Evolutionary conservation across 2,329 filamentous ascomycete species (phyloP).

Genomic region (Fusarium sp.): DNA sequence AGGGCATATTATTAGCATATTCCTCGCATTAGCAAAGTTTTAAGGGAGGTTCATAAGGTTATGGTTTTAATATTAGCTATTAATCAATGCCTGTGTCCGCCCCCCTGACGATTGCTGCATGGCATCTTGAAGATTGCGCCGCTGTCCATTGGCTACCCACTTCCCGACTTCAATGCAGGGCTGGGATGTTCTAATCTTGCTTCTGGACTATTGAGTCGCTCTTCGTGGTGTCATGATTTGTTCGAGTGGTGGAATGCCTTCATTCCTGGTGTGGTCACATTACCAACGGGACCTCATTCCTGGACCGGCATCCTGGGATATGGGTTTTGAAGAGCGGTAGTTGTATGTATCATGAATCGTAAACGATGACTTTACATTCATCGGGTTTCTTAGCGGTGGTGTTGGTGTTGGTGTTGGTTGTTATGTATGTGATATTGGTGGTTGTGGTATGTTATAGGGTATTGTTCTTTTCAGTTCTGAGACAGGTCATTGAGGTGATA

Average conservation of each 20-base stretch:
- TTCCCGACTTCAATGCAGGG: background rate
- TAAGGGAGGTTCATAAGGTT: conserved; percentile 21
- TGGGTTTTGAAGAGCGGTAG: conserved; percentile 9
- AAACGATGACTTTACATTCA: background rate
- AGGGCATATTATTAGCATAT: conserved; percentile 30
- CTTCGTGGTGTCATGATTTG: conserved; percentile 17
- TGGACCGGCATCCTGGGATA: conserved; percentile 25
- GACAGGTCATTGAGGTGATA: background rate
- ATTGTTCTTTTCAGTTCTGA: conserved; percentile 7
- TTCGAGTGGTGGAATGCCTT: background rate
- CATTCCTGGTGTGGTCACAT: conserved; percentile 37
- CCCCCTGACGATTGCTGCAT: conserved; percentile 36
- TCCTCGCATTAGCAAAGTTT: background rate
- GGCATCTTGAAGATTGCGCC: conserved; percentile 10
- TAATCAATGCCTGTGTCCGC: conserved; percentile 11
- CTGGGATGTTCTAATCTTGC: conserved; percentile 6
- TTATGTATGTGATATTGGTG: background rate
- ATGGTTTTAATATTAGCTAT: conserved; percentile 10
- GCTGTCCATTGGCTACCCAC: background rate
- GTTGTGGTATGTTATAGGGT: background rate
- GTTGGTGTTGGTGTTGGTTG: background rate
- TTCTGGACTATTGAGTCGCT: conserved; percentile 8
- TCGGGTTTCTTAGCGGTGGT: background rate
- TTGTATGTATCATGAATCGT: conserved; percentile 11
- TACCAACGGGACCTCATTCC: conserved; percentile 30